phyloP scores from a whole-genome alignment of 148 eudicot genomes.

The Dysphania ambrosioides region DNA sequence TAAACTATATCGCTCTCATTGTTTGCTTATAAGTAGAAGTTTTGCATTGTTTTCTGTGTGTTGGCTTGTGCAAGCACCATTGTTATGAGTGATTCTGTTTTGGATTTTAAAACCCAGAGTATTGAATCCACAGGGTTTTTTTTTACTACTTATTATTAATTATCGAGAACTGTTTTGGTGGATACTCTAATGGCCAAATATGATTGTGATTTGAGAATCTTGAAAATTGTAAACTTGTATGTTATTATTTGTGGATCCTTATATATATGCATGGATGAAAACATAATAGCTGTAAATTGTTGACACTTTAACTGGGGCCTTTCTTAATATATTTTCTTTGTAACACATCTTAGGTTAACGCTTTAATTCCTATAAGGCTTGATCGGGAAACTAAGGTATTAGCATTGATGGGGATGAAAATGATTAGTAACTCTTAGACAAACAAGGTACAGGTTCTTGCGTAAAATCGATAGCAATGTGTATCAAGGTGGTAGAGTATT shows the following conservation, averaged over 20 bases:
- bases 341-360: not conserved
- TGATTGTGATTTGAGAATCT: not conserved
- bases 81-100: not conserved
- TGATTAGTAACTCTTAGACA: not conserved
- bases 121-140: not conserved
- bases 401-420: conserved; percentile 3
- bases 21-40: not conserved
- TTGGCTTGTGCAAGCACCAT: not conserved
- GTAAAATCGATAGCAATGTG: not conserved
- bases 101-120: not conserved
- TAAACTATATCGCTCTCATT: not conserved
- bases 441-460: not conserved
- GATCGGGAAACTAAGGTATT: not conserved
- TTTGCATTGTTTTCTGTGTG: not conserved
- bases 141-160: not conserved
- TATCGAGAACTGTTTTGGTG: no score
- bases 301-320: not conserved
- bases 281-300: not conserved
- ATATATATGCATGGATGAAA: not conserved
- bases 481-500: not conserved
- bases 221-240: not conserved
- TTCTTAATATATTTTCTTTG: not conserved
- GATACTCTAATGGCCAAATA: no score
- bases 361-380: not conserved
- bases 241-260: not conserved